phyloP scores from a whole-genome alignment of 257 asterid species.

The Oldenlandia corymbosa region DNA sequence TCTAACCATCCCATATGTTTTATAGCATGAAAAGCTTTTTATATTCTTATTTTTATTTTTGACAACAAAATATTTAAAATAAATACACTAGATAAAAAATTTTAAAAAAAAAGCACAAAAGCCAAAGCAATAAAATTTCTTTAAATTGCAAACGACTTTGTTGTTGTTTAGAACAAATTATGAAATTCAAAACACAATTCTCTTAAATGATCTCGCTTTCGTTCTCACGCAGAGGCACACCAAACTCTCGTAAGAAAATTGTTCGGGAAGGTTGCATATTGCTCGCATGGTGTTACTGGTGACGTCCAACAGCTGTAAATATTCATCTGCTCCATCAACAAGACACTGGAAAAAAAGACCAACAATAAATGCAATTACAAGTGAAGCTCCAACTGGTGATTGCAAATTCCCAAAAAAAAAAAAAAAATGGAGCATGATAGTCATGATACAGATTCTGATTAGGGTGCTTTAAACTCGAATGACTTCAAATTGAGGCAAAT shows the following conservation, averaged over 20 bases:
- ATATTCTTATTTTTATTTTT: too few relatives aligned
- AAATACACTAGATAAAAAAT: too few relatives aligned
- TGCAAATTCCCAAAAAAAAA: neutral
- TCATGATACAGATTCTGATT: neutral
- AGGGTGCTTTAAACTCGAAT: neutral
- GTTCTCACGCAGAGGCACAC: too few relatives aligned
- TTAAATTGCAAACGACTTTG: too few relatives aligned
- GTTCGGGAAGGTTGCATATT: conserved; percentile 47
- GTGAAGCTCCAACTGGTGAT: neutral
- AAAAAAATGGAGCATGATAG: neutral
- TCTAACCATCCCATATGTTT: too few relatives aligned
- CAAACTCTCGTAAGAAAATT: conserved; percentile 39
- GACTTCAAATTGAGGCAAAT: neutral
- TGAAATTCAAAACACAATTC: too few relatives aligned
- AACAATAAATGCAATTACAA: neutral
- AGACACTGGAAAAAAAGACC: conserved; percentile 61
- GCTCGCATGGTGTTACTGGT: conserved; percentile 71
- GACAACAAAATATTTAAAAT: too few relatives aligned
- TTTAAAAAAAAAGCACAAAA: too few relatives aligned
- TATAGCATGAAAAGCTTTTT: too few relatives aligned
- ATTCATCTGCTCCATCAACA: conserved; percentile 92
- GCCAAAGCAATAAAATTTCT: too few relatives aligned
- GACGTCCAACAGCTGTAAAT: conserved; percentile 81
- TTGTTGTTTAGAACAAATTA: too few relatives aligned
- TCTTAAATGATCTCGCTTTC: too few relatives aligned